phyloP scores from a whole-genome alignment of 192 early-diverging fungal species.

The Linnemannia schmuckeri region DNA sequence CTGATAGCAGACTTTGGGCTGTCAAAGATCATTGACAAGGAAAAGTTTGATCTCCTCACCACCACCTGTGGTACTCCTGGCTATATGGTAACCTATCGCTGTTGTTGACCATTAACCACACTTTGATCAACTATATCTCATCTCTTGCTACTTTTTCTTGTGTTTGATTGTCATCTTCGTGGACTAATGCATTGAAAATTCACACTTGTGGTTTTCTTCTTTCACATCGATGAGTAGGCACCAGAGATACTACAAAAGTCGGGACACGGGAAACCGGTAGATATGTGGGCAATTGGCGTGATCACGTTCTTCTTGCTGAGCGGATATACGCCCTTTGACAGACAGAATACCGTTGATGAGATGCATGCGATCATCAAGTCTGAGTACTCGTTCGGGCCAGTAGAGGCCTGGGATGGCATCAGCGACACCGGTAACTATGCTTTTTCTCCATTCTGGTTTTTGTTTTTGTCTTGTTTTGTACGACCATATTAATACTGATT shows the following conservation, averaged over 20 bases:
- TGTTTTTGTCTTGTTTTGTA: background rate
- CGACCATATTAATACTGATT: background rate
- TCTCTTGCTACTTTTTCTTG: background rate
- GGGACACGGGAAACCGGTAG: conserved; percentile 81
- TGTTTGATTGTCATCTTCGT: background rate
- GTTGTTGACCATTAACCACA: background rate
- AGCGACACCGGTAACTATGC: conserved; percentile 57
- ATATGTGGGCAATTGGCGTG: conserved; percentile 87
- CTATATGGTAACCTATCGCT: conserved; percentile 72
- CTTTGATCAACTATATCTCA: background rate
- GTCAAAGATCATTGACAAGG: conserved; percentile 72
- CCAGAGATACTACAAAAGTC: conserved; percentile 69
- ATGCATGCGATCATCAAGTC: conserved; percentile 68
- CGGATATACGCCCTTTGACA: conserved; percentile 82
- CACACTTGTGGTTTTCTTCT: background rate
- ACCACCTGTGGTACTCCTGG: conserved; percentile 85
- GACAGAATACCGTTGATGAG: conserved; percentile 64
- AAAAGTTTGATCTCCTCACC: conserved; percentile 70
- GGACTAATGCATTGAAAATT: background rate
- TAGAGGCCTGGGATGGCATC: conserved; percentile 72
- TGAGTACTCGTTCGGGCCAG: conserved; percentile 73
- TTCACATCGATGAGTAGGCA: conserved; percentile 34
- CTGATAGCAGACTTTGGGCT: conserved; percentile 89
- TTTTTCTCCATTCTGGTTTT: too few species aligned
- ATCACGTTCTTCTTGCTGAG: conserved; percentile 82